A percentile compares a stretch with the other conserved stretches of the same genome.
These are phyloP conservation scores for Lasiosphaeria ovina DNA, from an alignment of 495 filamentous ascomycete genomes.

Conservation along the genomic window DNA sequence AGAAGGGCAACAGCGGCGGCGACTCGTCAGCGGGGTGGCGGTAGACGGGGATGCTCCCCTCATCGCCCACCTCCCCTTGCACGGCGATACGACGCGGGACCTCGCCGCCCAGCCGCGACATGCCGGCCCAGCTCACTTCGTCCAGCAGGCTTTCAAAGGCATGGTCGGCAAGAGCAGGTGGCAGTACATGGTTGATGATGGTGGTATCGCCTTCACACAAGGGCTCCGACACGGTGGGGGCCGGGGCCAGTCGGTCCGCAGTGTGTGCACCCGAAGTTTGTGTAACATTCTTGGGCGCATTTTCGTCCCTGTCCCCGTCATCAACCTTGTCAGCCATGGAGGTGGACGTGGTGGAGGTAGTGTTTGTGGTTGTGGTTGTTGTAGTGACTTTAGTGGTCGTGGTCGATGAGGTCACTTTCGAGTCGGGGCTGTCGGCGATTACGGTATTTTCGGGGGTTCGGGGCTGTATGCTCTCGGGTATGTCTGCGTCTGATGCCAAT, in stretches of 20 bases:
- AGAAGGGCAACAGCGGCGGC: constrained; percentile 73
- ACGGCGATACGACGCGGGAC: constrained; percentile 93
- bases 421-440: background rate
- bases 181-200: constrained; percentile 68
- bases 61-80: constrained; percentile 67
- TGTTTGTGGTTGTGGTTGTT: background rate
- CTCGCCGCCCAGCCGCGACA: constrained; percentile 88
- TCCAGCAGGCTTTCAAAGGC: constrained; percentile 68
- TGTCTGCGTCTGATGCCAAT: no score
- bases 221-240: constrained; percentile 24
- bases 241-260: background rate
- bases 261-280: constrained; percentile 7
- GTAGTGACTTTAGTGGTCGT: background rate
- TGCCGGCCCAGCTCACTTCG: constrained; percentile 86
- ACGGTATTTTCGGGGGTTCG: background rate
- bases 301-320: constrained; percentile 17
- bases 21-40: constrained; percentile 92
- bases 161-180: constrained; percentile 45
- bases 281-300: constrained; percentile 5
- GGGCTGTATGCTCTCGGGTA: no score
- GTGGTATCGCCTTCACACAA: constrained; percentile 76
- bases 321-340: background rate
- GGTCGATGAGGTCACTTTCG: background rate
- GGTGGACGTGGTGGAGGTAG: background rate
- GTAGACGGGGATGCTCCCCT: constrained; percentile 85